Base-by-base conservation (phyloP, 2,329 filamentous ascomycete species). In the Talaromyces sp. region DNA sequence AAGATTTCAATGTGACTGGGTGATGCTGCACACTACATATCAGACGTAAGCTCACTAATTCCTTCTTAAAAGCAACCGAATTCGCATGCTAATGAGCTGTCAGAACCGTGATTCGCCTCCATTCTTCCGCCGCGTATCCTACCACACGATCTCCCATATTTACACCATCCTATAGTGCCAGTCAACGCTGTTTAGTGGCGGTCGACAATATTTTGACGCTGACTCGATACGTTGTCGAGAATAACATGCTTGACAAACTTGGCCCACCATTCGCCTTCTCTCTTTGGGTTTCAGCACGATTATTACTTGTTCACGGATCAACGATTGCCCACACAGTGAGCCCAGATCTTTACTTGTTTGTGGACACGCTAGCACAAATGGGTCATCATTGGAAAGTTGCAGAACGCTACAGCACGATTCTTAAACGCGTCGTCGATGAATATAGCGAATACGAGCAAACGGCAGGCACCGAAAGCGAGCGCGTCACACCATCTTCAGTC, bases 221-320 rank as follows among this genome's bases (percentile, higher is more conserved):
- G 1, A 88, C 87, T 61, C 86, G 89, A 61, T 91, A 91, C 66
- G 90, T 95, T 11, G 82, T 89, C 28, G 84, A 84, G 60, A 88
- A 90, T 65, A 81, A 82, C 53, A 82, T 96, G 70, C 79, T 96
- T 19, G 81, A 85, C 52, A 91, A 91, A 70, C 83, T 96, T 15
- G 92, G 92, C 0, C 91, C 91, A 0, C 91, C 91, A 0, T 96
- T 96, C 70, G 91, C 91, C 3, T 97, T 96, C 69, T 91, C 89
- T 0, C 79, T 96, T 1, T 96, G 92, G 92, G 92, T 96, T 15
- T 91, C 89, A 2, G 91, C 92, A 5, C 87, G 92, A 3, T 80
- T 96, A 3, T 79, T 96, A 5, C 85, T 96, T 8, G 92, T 97
- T 2, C 91, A 96, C 70, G 91, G 91, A 25, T 94, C 89, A 7